phyloP scores from a whole-genome alignment of 495 filamentous ascomycete genomes.

The Rhypophila decipiens region DNA sequence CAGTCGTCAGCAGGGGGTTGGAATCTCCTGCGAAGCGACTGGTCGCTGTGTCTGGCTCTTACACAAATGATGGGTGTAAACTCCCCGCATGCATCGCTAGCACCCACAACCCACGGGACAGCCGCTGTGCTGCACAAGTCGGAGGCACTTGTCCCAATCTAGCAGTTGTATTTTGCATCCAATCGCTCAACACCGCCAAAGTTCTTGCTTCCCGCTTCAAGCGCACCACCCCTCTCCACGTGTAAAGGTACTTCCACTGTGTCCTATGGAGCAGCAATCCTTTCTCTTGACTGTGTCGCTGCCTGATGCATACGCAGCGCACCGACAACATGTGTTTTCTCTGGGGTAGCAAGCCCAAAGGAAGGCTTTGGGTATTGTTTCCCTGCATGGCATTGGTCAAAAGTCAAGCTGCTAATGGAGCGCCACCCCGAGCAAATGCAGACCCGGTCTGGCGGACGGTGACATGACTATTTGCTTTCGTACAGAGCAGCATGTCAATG shows the following conservation, averaged over 20 bases:
- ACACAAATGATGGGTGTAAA: too few species aligned
- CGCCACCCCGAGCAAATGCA: too few species aligned
- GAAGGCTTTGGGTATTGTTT: background rate
- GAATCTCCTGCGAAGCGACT: too few species aligned
- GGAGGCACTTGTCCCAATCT: conserved; percentile 10
- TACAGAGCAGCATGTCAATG: background rate
- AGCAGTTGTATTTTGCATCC: conserved; percentile 5
- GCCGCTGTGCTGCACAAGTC: too few species aligned
- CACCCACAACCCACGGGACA: too few species aligned
- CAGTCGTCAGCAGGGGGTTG: too few species aligned
- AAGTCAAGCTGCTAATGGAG: background rate
- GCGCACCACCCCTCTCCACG: background rate
- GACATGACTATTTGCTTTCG: too few species aligned
- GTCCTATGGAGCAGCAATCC: background rate
- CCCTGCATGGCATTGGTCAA: background rate
- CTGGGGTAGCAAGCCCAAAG: background rate
- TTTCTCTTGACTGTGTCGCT: background rate
- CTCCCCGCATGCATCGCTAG: too few species aligned
- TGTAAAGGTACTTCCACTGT: too few species aligned
- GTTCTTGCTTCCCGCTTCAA: background rate
- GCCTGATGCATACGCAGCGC: background rate
- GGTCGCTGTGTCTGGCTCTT: too few species aligned
- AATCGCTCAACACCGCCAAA: too few species aligned
- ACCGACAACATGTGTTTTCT: background rate
- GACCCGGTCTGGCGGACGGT: too few species aligned